Evolutionary conservation across 495 filamentous ascomycete genomes (phyloP).

Genomic region (Rusavskia elegans): DNA sequence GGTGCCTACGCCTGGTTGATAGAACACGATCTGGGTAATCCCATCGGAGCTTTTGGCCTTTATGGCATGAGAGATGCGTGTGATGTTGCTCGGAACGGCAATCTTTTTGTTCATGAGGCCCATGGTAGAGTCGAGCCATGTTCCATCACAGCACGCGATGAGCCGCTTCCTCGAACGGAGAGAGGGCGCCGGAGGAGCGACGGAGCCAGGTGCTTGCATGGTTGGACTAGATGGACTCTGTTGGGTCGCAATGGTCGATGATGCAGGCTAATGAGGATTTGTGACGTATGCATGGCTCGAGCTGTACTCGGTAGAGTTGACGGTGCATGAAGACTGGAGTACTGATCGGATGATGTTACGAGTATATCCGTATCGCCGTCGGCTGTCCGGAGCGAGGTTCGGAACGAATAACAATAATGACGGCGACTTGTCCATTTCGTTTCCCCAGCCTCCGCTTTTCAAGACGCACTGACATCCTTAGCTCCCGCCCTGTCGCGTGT

Average conservation of each 20-base stretch:
- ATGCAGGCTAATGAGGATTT: neutral
- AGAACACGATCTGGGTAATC: conserved; percentile 35
- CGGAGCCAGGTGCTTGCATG: neutral
- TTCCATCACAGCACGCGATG: conserved; percentile 14
- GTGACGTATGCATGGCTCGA: neutral
- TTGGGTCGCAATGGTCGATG: conserved; percentile 6
- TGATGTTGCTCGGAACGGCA: conserved; percentile 30
- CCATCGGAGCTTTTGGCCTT: conserved; percentile 16
- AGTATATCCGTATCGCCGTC: no score
- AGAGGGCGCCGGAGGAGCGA: neutral
- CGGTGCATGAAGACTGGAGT: no score
- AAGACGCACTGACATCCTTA: no score
- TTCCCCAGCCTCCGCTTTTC: no score
- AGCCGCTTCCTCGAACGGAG: conserved; percentile 8
- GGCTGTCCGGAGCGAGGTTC: no score
- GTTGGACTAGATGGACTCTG: neutral
- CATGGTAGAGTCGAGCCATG: conserved; percentile 11
- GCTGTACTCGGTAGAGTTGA: no score
- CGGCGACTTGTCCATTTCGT: no score
- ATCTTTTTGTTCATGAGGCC: conserved; percentile 10
- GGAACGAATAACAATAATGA: no score
- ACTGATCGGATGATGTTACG: no score
- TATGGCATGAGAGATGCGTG: conserved; percentile 25
- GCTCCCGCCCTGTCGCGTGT: no score
- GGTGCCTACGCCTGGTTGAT: conserved; percentile 37